phyloP scores from a whole-genome alignment of 208 protist species.

The Acanthamoeba triangularis region DNA sequence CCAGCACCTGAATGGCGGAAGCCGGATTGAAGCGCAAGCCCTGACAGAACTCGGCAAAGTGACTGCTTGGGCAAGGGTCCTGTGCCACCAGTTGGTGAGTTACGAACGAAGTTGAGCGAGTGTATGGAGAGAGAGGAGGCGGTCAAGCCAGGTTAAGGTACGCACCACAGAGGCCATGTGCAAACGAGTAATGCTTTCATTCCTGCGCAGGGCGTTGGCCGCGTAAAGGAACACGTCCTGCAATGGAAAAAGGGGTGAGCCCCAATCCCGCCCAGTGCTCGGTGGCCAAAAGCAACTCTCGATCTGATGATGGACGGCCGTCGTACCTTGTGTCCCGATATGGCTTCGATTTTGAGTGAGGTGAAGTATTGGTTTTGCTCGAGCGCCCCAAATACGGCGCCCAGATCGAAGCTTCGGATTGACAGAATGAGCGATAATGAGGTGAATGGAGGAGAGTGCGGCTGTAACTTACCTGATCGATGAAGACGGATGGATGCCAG shows the following conservation, averaged over 20 bases:
- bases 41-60: slow-evolving; percentile 27
- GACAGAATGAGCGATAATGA: not conserved
- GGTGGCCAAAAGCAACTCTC: too few relatives aligned
- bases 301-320: not conserved
- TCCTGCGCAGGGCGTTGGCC: slow-evolving; percentile 39
- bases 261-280: too few relatives aligned
- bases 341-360: not conserved
- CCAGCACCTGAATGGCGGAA: not conserved
- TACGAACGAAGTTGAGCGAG: not conserved
- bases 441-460: not conserved
- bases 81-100: not conserved
- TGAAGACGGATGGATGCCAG: not conserved
- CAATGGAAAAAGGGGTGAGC: too few relatives aligned
- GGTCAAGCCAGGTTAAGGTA: not conserved
- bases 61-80: not conserved
- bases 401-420: not conserved
- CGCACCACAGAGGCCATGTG: not conserved
- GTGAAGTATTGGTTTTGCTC: slow-evolving; percentile 51
- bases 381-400: not conserved
- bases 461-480: not conserved
- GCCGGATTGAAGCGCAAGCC: slow-evolving; percentile 5
- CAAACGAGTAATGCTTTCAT: not conserved
- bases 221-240: slow-evolving; percentile 1
- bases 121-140: not conserved
- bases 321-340: not conserved